Evolutionary conservation across 176 grass and related monocot species (phyloP).

Genomic region (Zea mays): Zm-B73-REFERENCE-NAM-5.0 NC_050098.1:24530501-24531000

Average conservation of each 20-base stretch:
- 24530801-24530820: no score
- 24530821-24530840: no score
- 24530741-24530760: conserved; percentile 56
- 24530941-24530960: no score
- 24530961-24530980: no score
- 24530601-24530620: conserved; percentile 47
- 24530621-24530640: conserved; percentile 10
- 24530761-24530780: conserved; percentile 18
- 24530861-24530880: no score
- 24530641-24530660: conserved; percentile 22
- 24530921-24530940: no score
- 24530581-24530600: conserved; percentile 81
- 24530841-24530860: background rate
- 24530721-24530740: conserved; percentile 92
- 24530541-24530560: conserved; percentile 87
- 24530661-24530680: conserved; percentile 45
- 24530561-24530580: conserved; percentile 96
- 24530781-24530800: background rate
- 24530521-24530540: conserved; percentile 93
- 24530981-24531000: no score
- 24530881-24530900: no score
- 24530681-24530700: conserved; percentile 98
- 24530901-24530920: no score
- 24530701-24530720: conserved; percentile 95
- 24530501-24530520: conserved; percentile 96